Evolutionary conservation across 129 eudicot species (phyloP), one percentile per base, ranked within the genome.

Genomic region (Pulicaria dysenterica): DNA sequence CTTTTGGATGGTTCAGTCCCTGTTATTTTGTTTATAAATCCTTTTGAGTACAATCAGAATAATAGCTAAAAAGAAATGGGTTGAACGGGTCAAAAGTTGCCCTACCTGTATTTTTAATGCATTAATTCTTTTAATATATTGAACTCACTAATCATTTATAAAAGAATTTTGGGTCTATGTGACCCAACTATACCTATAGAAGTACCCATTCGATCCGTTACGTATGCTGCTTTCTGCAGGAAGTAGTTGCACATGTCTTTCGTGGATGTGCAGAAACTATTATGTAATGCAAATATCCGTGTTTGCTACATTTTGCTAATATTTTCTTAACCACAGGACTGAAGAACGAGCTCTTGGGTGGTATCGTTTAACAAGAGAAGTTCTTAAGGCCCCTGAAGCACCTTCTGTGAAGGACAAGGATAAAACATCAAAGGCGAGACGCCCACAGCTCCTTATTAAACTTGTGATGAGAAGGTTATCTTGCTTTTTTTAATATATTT

Each of bases 301-400:
- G 11, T 34, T 41, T 68, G 39, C 60, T 65, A 19, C 41, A 42
- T 64, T 43, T 57, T 38, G 38, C 74, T 56, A 57, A 56, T 66
- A 45, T 43, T 51, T 66, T 61, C 47, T 76, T 6, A 12, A 63
- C 57, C 49, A 43, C 70, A 88, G 98, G 84, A 85, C 96, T 45
- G 97, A 94, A 70, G 98, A 94, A 81, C 85, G 98, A 49, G 98
- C 98, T 85, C 83, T 80, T 65, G 98, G 98, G 64, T 94, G 98
- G 98, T 94, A 94, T 69, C 89, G 91, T 53, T 73, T 94, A 60
- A 85, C 96, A 24, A 84, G 96, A 81, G 98, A 94, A 75, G 90
- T 94, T 58, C 92, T 94, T 17, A 90, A 77, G 77, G 81, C 81
- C 31, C 81, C 81, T 77, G 81, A 94, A 69, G 88, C 92, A 73